phyloP scores from a whole-genome alignment of 495 filamentous ascomycete genomes.

The Penicillium tannophilum region DNA sequence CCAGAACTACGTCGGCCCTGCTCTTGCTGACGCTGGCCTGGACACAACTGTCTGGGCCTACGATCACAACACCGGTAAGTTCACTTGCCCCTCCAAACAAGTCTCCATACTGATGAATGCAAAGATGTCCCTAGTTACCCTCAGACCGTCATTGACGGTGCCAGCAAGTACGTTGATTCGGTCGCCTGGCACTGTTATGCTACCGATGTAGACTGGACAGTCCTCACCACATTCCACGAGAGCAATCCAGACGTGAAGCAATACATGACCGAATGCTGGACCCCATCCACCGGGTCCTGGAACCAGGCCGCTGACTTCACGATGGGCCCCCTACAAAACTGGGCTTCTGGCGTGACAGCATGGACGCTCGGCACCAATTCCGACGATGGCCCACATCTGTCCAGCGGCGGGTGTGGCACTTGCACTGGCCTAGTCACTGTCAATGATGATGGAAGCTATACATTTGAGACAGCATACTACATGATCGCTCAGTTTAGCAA shows the following conservation, averaged over 20 bases:
- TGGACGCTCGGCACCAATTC: constrained; percentile 58
- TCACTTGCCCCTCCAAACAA: not conserved
- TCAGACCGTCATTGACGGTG: constrained; percentile 46
- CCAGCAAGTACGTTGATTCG: constrained; percentile 44
- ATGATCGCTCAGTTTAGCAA: constrained; percentile 60
- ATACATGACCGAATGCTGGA: constrained; percentile 65
- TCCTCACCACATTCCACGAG: constrained; percentile 51
- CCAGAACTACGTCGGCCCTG: constrained; percentile 51
- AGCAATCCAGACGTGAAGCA: constrained; percentile 46
- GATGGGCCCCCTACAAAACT: constrained; percentile 59
- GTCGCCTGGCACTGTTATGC: constrained; percentile 63
- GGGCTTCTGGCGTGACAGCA: constrained; percentile 53
- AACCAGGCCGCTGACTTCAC: constrained; percentile 55
- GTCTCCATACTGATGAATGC: not conserved
- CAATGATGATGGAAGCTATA: constrained; percentile 43
- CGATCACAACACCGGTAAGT: constrained; percentile 57
- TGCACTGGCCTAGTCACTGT: constrained; percentile 55
- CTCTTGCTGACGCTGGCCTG: constrained; percentile 42
- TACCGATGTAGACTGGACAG: constrained; percentile 48
- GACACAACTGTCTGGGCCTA: constrained; percentile 55
- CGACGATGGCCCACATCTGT: constrained; percentile 54
- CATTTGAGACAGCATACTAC: constrained; percentile 53
- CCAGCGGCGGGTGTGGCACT: constrained; percentile 45
- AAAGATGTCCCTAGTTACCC: constrained; percentile 47
- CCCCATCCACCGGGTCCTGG: constrained; percentile 45